phyloP scores from a whole-genome alignment of 140 eudicot genomes.

The Cichorium intybus region DNA sequence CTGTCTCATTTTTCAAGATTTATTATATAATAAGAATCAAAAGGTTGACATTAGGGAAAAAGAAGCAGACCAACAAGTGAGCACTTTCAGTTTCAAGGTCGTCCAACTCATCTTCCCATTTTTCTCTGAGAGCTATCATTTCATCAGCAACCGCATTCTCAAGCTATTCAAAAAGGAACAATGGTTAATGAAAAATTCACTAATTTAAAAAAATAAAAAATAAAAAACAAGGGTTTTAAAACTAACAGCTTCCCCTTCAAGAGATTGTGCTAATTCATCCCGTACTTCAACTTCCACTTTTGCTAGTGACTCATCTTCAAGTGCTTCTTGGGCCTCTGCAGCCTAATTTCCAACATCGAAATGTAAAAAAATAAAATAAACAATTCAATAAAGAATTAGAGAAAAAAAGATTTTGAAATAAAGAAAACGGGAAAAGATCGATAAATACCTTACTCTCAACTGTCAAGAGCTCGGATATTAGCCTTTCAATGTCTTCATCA shows the following conservation, averaged over 20 bases:
- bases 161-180: slow-evolving; percentile 47
- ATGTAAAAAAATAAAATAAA: not conserved
- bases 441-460: slow-evolving; percentile 85
- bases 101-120: slow-evolving; percentile 89
- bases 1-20: not conserved
- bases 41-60: slow-evolving; percentile 14
- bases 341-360: slow-evolving; percentile 51
- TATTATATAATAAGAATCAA: slow-evolving; percentile 1
- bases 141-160: slow-evolving; percentile 80
- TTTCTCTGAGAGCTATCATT: slow-evolving; percentile 70
- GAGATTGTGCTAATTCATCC: slow-evolving; percentile 70
- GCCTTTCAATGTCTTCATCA: slow-evolving; percentile 84
- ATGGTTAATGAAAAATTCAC: slow-evolving; percentile 3
- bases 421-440: slow-evolving; percentile 4
- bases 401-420: not conserved
- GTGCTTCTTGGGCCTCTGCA: slow-evolving; percentile 98
- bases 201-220: not conserved
- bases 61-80: slow-evolving; percentile 68
- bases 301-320: slow-evolving; percentile 84
- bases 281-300: slow-evolving; percentile 85
- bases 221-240: not conserved
- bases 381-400: not conserved
- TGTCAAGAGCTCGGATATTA: slow-evolving; percentile 79
- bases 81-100: slow-evolving; percentile 91
- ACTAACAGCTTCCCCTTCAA: slow-evolving; percentile 73